Percentiles rank a stretch among this genome's conserved stretches.
phyloP scores from a whole-genome alignment of 2,329 filamentous ascomycete species.

The Diaporthe vexans region DNA sequence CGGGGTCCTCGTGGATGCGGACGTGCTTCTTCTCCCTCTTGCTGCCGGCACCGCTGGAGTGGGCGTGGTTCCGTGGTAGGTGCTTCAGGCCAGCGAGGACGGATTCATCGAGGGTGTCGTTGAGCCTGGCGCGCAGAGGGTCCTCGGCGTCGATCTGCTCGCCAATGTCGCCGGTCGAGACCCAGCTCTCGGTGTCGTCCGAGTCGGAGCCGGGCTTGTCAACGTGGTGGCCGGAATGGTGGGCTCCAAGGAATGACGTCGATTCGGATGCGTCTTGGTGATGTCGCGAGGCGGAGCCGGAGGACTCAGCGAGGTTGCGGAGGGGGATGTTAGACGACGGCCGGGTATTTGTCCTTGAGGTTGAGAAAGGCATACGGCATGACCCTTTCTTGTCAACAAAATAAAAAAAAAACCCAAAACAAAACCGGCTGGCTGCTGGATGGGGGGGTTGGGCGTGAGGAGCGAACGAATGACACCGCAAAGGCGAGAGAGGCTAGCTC shows the following conservation, averaged over 20 bases:
- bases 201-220: constrained; percentile 73
- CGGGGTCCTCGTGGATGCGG: constrained; percentile 67
- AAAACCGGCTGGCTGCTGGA: constrained; percentile 25
- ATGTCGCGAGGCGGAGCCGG: constrained; percentile 51
- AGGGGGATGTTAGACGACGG: constrained; percentile 90
- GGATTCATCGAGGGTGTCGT: constrained; percentile 75
- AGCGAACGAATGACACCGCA: constrained; percentile 47
- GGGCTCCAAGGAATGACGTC: constrained; percentile 60
- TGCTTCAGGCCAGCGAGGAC: constrained; percentile 66
- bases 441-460: constrained; percentile 49
- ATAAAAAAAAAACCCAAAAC: constrained; percentile 25
- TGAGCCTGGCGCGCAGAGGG: constrained; percentile 79
- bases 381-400: constrained; percentile 61
- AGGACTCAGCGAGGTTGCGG: constrained; percentile 72
- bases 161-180: constrained; percentile 93
- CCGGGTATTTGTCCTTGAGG: constrained; percentile 66
- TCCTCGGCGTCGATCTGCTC: constrained; percentile 91
- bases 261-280: constrained; percentile 59
- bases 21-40: constrained; percentile 72
- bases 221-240: constrained; percentile 61
- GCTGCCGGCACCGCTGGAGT: constrained; percentile 41
- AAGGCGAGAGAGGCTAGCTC: constrained; percentile 38
- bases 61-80: constrained; percentile 56
- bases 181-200: constrained; percentile 74
- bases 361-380: constrained; percentile 79